Conservation (phyloP, 2,329 filamentous ascomycete genomes). For the Xylariaceae sp. region DNA sequence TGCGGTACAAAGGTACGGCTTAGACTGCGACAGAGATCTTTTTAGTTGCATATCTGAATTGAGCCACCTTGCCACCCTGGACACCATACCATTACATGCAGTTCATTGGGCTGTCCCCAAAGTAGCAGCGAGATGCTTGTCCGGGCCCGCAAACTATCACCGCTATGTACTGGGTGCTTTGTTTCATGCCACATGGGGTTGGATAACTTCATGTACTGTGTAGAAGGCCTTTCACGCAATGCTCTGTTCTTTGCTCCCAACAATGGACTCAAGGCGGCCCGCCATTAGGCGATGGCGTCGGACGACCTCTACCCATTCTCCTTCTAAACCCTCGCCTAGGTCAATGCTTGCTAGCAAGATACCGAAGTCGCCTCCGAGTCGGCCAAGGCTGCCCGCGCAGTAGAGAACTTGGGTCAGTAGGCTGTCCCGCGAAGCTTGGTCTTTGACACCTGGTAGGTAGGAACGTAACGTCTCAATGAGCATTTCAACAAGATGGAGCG, state of each 20-base stretch:
- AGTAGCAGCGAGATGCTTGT: too few species aligned
- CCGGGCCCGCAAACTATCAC: too few species aligned
- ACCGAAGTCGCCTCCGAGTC: slow-evolving; percentile 89
- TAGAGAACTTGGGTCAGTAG: slow-evolving; percentile 90
- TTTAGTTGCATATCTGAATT: too few species aligned
- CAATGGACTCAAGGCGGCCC: slow-evolving; percentile 68
- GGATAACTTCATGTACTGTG: too few species aligned
- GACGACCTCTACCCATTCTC: slow-evolving; percentile 85
- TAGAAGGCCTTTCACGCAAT: slow-evolving; percentile 3
- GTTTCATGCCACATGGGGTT: too few species aligned
- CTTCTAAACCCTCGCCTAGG: slow-evolving; percentile 42
- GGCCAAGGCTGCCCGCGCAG: slow-evolving; percentile 83
- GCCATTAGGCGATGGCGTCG: slow-evolving; percentile 83
- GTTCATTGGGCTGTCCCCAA: too few species aligned
- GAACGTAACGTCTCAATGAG: slow-evolving; percentile 69
- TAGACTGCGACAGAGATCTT: too few species aligned
- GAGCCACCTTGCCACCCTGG: too few species aligned
- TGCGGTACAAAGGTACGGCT: too few species aligned
- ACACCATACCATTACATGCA: too few species aligned
- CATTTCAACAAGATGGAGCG: slow-evolving; percentile 76
- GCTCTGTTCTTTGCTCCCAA: slow-evolving; percentile 47
- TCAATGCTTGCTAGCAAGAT: slow-evolving; percentile 70
- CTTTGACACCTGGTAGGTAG: slow-evolving; percentile 78
- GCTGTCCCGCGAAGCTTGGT: slow-evolving; percentile 77
- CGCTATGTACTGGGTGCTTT: too few species aligned